Base-by-base conservation (phyloP, 192 early-diverging fungal genomes). In the Chytriomyces confervae region DNA sequence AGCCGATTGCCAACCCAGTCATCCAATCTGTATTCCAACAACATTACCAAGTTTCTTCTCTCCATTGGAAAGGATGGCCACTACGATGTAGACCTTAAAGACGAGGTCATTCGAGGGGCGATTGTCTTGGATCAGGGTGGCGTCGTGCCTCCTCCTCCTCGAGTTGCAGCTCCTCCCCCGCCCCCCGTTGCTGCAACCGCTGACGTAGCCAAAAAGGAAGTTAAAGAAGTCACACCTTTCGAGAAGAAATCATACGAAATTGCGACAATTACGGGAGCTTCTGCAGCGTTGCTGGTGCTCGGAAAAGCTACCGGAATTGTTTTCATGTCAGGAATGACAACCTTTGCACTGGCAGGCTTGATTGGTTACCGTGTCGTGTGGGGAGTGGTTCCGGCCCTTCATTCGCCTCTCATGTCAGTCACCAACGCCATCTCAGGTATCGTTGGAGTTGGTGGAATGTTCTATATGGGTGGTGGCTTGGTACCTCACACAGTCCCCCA, bases 341-440 rank as follows among this genome's bases (percentile, higher is more conserved):
- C 65, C 5, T 81, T 83, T 50, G 47, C 66, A 9, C 66, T 83
- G 20, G 78, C 81, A n/a, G 66, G 73, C 11, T 29, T 83, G 62
- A 77, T 83, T 77, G 81, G 81, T 27, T 81, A 83, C 63, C 72
- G 81, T 20, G 75, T 83, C n/a, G 79, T 83, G 50, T 83, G 81
- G 81, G 79, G 76, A 10, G 81, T 83, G 10, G 69, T 77, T 16
- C 81, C 81, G 9, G 81, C 81, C 7, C 74, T 83, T 6, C 81
- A 83, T 64, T 83, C 81, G 10, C 81, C 81, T 1, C 75, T 83
- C 29, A 83, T 83, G 81, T 72, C 74, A 0, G 81, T 82, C 16
- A 83, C 81, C 3, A 83, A 83, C 76, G 81, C 81, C 18, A 83
- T 83, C 61, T 83, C 81, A 7, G 81, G 81, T 27, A 69, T 81